Evolutionary conservation across 2,329 filamentous ascomycete species (phyloP).

Genomic region (Endothia cerciana): DNA sequence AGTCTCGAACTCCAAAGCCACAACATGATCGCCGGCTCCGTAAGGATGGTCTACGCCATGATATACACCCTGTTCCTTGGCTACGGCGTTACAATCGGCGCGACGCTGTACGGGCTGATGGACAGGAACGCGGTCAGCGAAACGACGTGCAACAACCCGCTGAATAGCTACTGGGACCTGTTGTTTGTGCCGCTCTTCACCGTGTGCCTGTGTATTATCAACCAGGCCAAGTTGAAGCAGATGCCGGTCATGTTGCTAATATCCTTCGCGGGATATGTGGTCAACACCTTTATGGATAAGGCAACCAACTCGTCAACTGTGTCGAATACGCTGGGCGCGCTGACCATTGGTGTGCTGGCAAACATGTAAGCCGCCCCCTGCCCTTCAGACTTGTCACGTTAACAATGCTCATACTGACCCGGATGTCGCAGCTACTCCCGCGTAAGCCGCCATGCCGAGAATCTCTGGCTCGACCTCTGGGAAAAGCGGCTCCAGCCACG

Average conservation of each 20-base stretch:
- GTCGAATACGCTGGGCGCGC: constrained; percentile 75
- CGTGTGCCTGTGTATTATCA: constrained; percentile 60
- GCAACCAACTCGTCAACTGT: constrained; percentile 75
- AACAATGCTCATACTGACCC: not conserved
- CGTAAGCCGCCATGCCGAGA: constrained; percentile 62
- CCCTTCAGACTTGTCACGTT: not conserved
- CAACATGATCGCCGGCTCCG: constrained; percentile 70
- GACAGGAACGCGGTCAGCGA: constrained; percentile 56
- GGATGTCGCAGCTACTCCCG: constrained; percentile 60
- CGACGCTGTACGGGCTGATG: constrained; percentile 65
- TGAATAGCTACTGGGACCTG: constrained; percentile 51
- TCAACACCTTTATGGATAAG: constrained; percentile 72
- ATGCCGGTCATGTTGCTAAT: constrained; percentile 77
- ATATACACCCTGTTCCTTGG: constrained; percentile 75
- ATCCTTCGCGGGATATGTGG: constrained; percentile 72
- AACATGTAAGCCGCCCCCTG: constrained; percentile 54
- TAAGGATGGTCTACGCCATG: constrained; percentile 75
- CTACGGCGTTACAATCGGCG: constrained; percentile 72
- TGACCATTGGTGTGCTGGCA: constrained; percentile 76
- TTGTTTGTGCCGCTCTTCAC: constrained; percentile 72
- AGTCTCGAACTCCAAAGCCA: constrained; percentile 71
- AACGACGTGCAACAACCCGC: constrained; percentile 47
- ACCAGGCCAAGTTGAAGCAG: constrained; percentile 81
- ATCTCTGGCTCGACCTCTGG: constrained; percentile 58
- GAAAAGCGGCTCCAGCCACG: constrained; percentile 50